Evolutionary conservation across 345 rosid species (phyloP).

Genomic region (Eucalyptus curtisii): DNA sequence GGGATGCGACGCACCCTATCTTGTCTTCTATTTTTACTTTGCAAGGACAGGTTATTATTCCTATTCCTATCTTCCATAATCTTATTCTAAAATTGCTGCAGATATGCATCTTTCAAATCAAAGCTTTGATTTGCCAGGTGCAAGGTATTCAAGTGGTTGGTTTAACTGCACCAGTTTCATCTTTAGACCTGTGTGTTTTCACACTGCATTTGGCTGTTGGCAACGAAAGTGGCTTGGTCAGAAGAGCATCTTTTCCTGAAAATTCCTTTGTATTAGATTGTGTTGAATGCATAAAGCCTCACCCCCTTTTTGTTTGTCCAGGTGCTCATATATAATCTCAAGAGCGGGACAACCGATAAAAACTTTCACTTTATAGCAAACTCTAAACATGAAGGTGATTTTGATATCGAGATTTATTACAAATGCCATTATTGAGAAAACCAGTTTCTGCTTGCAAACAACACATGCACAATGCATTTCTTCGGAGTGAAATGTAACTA

Average conservation of each 20-base stretch:
- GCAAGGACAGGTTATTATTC: conserved; percentile 30
- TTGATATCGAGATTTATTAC: background rate
- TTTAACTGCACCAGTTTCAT: conserved; percentile 30
- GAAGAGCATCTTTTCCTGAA: conserved; percentile 3
- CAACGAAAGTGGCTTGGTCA: conserved; percentile 48
- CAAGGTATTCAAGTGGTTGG: conserved; percentile 24
- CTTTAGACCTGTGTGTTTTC: conserved; percentile 32
- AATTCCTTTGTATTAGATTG: background rate
- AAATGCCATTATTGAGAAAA: background rate
- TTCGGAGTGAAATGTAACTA: background rate
- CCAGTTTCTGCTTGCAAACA: background rate
- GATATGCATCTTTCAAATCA: background rate
- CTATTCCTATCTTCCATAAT: background rate
- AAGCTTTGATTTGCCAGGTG: conserved; percentile 17
- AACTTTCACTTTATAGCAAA: conserved; percentile 29
- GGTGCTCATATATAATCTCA: conserved; percentile 44
- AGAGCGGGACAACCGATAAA: conserved; percentile 2
- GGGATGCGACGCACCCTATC: conserved; percentile 43
- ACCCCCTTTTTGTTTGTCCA: conserved; percentile 3
- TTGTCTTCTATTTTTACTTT: conserved; percentile 21
- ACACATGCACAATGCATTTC: background rate
- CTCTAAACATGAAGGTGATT: conserved; percentile 34
- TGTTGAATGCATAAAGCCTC: background rate
- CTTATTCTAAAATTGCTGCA: background rate
- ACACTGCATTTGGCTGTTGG: conserved; percentile 57